Base-by-base conservation (phyloP, 2,329 filamentous ascomycete species). In the Hypoxylon sp. region DNA sequence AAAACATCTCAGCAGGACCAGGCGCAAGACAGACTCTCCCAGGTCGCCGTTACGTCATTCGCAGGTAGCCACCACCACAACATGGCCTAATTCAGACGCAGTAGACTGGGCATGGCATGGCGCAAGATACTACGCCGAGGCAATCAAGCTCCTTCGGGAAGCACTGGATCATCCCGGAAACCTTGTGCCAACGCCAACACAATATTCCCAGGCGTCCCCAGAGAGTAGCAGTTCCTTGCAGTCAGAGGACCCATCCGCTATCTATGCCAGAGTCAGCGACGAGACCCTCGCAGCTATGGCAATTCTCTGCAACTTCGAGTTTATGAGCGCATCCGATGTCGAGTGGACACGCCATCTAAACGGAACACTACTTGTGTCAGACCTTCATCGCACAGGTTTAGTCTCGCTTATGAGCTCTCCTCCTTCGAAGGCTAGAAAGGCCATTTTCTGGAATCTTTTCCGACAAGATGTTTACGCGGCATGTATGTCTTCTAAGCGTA, bases 391-490 rank as follows among this genome's bases (percentile, higher is more conserved):
- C 40, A 42, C 40, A 3, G 40, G n/a, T 42, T 42, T 42, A n/a
- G n/a, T 20, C 8, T 20, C 40, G 40, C 40, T 42, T 20, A 42
- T 42, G 40, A 20, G n/a, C 6, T 42, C 40, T 42, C 40, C 40
- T 20, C 40, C 40, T 2, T 42, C 40, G 40, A 42, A 42, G 40
- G 40, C 40, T 17, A 42, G 40, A 6, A 42, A 42, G 40, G 40
- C 40, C 40, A 42, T 42, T 42, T 42, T 42, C 40, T 42, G 40
- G 40, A 42, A 42, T 42, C 40, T 42, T 20, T 42, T 42, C 40
- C 40, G 40, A 4, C 40, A 42, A 42, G 40, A 42, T 42, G 40
- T 42, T 42, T 42, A 42, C 40, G 40, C 40, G 8, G 40, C 40
- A 20, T 42, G 40, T 42, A 42, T 10, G 40, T 42, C n/a, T 42